Base-by-base conservation (phyloP, 495 filamentous ascomycete genomes). In the Clohesyomyces aquaticus region DNA sequence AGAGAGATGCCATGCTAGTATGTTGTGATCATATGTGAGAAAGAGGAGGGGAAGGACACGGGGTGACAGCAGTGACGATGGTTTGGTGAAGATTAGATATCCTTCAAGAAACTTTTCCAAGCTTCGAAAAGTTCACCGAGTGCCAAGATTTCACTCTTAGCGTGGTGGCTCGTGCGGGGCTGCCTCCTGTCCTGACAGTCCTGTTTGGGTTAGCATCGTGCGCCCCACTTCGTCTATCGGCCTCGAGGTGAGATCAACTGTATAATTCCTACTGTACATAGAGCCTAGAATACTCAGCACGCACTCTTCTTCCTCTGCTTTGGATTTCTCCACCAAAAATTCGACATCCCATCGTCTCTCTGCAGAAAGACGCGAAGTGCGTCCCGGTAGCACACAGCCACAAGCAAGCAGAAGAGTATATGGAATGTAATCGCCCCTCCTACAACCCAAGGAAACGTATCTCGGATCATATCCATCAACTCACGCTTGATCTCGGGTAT, bases 1-100 rank as follows among this genome's bases (percentile, higher is more conserved):
- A 62, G 25, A 59, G 57, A 10, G 65, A 50, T 22, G 69, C 61
- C 69, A 71, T 71, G 38, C 35, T 61, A 57, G n/a, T 47, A 8
- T 23, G 43, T 38, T 38, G 14, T 38, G 14, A 38, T 38, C 32
- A 38, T 38, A 38, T 38, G 32, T 38, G 14, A 38, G 32, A 38
- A 14, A 38, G 32, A 38, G 14, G 32, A 14, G 32, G 6, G 14
- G 14, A 14, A 14, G 32, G 32, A 6, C 32, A 38, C 14, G 32
- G 32, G 14, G 6, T 38, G 6, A 6, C 6, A 6, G 6, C 32
- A 38, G 6, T 6, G 6, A 38, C 14, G 14, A 6, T n/a, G n/a
- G n/a, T n/a, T n/a, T n/a, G n/a, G n/a, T n/a, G n/a, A n/a, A n/a
- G n/a, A n/a, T n/a, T n/a, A n/a, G n/a, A n/a, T n/a, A n/a, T n/a